Base-by-base conservation (phyloP, 306 rosid species). In the Sophora flavescens region DNA sequence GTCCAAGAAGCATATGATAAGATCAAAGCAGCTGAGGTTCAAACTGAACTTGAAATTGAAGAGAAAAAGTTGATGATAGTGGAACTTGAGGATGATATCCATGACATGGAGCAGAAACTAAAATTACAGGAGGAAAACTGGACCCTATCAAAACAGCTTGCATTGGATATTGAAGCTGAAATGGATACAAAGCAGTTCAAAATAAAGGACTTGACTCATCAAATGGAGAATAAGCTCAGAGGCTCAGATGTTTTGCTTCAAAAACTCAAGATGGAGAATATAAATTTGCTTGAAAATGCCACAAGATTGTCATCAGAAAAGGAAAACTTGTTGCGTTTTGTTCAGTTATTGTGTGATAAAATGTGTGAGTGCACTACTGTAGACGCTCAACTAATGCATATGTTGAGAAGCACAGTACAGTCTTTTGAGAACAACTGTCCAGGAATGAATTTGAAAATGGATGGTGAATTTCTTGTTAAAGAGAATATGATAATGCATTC, bases 71-170 rank as follows among this genome's bases (percentile, higher is more conserved):
- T 88, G 72, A 85, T 86, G 88, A 47, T 86, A 48, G 60, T 6
- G 58, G 91, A 91, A 79, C 93, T 93, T 38, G 93, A 93, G 75
- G 87, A 82, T 22, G 86, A 89, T 62, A 73, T 89, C 60, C 68
- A 51, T 33, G 71, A 72, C 18, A 76, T 93, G 48, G 85, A 89
- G 77, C 71, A 83, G 75, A 86, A 88, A 72, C 71, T 91, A 47
- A 83, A 93, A 62, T 32, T 76, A 15, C 87, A 88, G 52, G 88
- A 83, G 56, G 76, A 72, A 70, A 84, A 87, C 28, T 81, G 83
- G 85, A 71, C 70, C 32, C 70, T 71, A 1, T 76, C 86, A 54
- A 64, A 83, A 85, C 84, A 80, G 18, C 82, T 84, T 78, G 97
- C 89, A 70, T 26, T 80, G 70, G 83, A 89, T 60, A 84, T 84